Percentiles rank a stretch among this genome's conserved stretches.
Conservation (phyloP, 2,329 filamentous ascomycete genomes). For the Mycosphaerella arachidis region DNA sequence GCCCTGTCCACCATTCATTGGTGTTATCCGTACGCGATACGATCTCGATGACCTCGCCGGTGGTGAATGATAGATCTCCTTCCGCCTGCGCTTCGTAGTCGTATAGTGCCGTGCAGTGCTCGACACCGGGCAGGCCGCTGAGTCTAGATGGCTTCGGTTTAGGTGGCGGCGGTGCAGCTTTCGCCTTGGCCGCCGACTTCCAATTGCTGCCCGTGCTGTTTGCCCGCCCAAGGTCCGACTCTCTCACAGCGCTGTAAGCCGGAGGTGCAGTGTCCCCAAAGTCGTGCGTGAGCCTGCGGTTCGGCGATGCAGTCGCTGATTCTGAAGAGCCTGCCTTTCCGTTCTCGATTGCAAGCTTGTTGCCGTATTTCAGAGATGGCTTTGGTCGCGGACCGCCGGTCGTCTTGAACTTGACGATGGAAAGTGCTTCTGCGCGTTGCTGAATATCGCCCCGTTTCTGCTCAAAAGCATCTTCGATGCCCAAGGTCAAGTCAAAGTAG, state of each 20-base stretch:
- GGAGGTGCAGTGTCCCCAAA: conserved; percentile 18
- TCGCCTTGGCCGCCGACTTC: conserved; percentile 44
- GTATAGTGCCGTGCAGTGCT: conserved; percentile 86
- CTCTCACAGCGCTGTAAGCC: conserved; percentile 22
- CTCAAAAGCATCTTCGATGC: conserved; percentile 87
- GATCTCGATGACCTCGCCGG: conserved; percentile 89
- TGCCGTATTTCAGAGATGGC: conserved; percentile 47
- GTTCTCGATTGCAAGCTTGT: conserved; percentile 33
- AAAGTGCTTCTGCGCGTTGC: conserved; percentile 74
- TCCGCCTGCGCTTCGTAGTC: conserved; percentile 95
- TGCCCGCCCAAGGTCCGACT: conserved; percentile 29
- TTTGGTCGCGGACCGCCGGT: conserved; percentile 62
- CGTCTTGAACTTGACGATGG: conserved; percentile 87
- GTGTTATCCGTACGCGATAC: conserved; percentile 68
- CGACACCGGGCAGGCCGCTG: conserved; percentile 57
- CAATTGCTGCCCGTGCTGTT: conserved; percentile 35
- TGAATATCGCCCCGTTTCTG: conserved; percentile 85
- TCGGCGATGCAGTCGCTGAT: conserved; percentile 18
- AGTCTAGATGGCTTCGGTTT: conserved; percentile 67
- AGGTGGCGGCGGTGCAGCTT: conserved; percentile 47
- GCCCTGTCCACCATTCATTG: conserved; percentile 97
- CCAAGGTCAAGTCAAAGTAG: conserved; percentile 88
- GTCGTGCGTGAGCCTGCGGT: conserved; percentile 23
- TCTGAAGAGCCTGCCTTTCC: conserved; percentile 17
- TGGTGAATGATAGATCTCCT: conserved; percentile 83